Evolutionary conservation across 208 protist species (phyloP).

Genomic region (Crithidia expoeki): DNA sequence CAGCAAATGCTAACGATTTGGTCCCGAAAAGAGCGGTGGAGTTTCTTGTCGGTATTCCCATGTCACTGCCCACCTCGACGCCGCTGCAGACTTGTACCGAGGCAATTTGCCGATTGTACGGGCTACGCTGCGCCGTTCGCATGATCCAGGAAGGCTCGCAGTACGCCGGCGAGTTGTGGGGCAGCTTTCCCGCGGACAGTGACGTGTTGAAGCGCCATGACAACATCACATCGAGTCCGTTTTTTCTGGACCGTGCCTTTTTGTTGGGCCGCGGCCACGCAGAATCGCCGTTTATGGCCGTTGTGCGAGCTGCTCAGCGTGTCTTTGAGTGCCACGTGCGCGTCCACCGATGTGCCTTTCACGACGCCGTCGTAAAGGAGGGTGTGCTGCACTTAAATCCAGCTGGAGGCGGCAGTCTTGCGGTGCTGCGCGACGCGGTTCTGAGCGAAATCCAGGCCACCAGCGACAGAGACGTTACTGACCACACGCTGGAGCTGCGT

Average conservation of each 20-base stretch:
- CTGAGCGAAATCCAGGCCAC: constrained; percentile 27
- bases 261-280: constrained; percentile 24
- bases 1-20: too few species aligned
- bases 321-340: constrained; percentile 49
- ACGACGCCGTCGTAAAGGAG: constrained; percentile 2
- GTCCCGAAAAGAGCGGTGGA: not conserved
- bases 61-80: constrained; percentile 15
- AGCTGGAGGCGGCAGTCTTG: not conserved
- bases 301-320: constrained; percentile 38
- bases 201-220: constrained; percentile 1
- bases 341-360: constrained; percentile 23
- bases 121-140: constrained; percentile 17
- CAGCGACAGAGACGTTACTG: constrained; percentile 9
- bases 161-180: constrained; percentile 32
- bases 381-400: constrained; percentile 14
- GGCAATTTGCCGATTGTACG: constrained; percentile 34
- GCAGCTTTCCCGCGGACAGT: constrained; percentile 16
- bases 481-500: constrained; percentile 13
- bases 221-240: constrained; percentile 3
- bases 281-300: constrained; percentile 14
- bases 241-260: constrained; percentile 21
- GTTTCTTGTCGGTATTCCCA: constrained; percentile 6
- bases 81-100: constrained; percentile 31
- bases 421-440: constrained; percentile 19
- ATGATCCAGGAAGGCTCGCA: constrained; percentile 13